These are phyloP conservation scores for Lachnellula occidentalis DNA, from an alignment of 2,329 filamentous ascomycete species.

Conservation along the genomic window DNA sequence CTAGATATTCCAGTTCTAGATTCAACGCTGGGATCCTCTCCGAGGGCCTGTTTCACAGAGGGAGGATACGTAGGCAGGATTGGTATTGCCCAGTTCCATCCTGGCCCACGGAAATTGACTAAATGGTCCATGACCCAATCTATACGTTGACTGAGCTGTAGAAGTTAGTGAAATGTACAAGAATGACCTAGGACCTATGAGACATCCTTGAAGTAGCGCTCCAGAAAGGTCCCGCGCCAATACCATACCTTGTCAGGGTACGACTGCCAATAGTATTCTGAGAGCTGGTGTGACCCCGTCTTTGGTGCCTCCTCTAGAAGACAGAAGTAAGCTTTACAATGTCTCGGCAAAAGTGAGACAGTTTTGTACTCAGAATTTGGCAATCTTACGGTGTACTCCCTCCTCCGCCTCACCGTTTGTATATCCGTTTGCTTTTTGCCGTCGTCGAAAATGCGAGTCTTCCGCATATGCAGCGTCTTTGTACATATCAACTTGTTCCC, in stretches of 20 bases:
- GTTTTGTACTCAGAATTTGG: not conserved
- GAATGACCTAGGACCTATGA: no score
- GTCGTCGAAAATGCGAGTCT: not conserved
- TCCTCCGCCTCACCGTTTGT: not conserved
- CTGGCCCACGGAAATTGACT: conserved; percentile 48
- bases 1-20: conserved; percentile 31
- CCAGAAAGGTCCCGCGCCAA: no score
- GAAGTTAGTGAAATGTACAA: no score
- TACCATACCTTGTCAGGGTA: conserved; percentile 46
- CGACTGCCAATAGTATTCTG: conserved; percentile 51
- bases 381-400: not conserved
- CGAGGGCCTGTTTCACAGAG: conserved; percentile 34
- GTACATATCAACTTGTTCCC: not conserved
- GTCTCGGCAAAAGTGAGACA: not conserved
- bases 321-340: no score
- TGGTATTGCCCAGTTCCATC: conserved; percentile 53
- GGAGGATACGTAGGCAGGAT: conserved; percentile 44
- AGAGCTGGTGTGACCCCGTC: not conserved
- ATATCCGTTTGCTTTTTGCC: conserved; percentile 11
- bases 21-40: conserved; percentile 30
- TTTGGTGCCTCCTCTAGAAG: no score
- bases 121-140: conserved; percentile 53
- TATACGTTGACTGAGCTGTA: conserved; percentile 37
- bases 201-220: no score
- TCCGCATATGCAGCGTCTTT: not conserved